phyloP scores from a whole-genome alignment of 495 filamentous ascomycete species.

The Hypoxylon fuscum region DNA sequence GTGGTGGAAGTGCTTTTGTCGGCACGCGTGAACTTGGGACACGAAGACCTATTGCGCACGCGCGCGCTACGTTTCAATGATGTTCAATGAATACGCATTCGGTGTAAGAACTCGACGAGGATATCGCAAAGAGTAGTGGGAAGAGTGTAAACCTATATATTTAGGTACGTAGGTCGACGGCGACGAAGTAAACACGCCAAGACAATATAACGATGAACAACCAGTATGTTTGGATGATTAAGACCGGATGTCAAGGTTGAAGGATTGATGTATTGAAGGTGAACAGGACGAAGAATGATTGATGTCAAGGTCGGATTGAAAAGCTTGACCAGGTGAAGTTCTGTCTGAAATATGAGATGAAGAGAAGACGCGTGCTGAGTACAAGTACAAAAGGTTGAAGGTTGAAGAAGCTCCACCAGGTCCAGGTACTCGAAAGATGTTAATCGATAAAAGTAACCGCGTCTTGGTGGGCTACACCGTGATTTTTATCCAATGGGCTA shows the following conservation, averaged over 20 bases:
- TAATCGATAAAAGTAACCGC: constrained; percentile 40
- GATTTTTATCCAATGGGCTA: constrained; percentile 3
- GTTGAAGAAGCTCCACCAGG: too few relatives aligned
- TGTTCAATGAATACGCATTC: neutral
- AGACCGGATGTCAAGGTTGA: neutral
- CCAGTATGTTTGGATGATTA: too few relatives aligned
- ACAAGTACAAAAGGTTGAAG: neutral
- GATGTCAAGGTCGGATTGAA: neutral
- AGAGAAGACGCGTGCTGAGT: neutral
- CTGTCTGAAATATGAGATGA: neutral
- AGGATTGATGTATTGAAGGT: neutral
- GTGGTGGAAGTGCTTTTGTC: constrained; percentile 43
- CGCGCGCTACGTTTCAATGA: constrained; percentile 18
- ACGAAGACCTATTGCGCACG: neutral
- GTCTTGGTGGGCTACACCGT: constrained; percentile 35
- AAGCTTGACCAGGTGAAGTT: neutral
- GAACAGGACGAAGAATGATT: neutral
- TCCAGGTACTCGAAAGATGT: too few relatives aligned
- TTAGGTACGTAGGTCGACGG: neutral
- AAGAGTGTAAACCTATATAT: neutral
- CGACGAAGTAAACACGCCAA: constrained; percentile 25
- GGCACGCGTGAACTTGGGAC: constrained; percentile 2
- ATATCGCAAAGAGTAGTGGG: neutral
- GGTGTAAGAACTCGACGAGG: neutral
- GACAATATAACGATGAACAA: too few relatives aligned